Conservation (phyloP, 495 filamentous ascomycete genomes). For the Clohesyomyces aquaticus region DNA sequence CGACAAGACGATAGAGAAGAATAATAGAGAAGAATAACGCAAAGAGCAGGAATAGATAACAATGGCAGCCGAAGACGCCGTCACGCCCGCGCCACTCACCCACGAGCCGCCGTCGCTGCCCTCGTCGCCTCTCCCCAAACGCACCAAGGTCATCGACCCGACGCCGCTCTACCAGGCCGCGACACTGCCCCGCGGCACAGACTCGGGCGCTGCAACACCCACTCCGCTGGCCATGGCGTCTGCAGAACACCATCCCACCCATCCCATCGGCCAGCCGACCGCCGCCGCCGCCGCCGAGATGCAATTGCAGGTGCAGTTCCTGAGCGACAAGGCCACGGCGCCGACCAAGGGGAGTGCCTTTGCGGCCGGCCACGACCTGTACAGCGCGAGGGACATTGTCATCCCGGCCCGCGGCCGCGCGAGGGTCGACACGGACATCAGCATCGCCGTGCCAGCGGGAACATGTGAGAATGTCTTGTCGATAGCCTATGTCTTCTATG, state of each 20-base stretch:
- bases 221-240: constrained; percentile 31
- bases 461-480: constrained; percentile 66
- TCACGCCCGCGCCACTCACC: constrained; percentile 34
- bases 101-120: constrained; percentile 63
- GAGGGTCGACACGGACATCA: constrained; percentile 86
- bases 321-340: constrained; percentile 69
- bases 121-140: constrained; percentile 67
- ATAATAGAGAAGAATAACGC: no score
- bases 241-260: constrained; percentile 24
- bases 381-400: constrained; percentile 68
- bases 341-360: constrained; percentile 88
- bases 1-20: no score
- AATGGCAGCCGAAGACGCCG: constrained; percentile 24
- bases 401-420: constrained; percentile 83
- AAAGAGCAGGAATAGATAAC: no score
- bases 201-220: constrained; percentile 39
- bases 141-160: constrained; percentile 55
- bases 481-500: not conserved
- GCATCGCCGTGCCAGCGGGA: constrained; percentile 82
- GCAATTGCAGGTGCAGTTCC: constrained; percentile 81
- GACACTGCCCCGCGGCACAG: constrained; percentile 20
- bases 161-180: constrained; percentile 15
- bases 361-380: constrained; percentile 92
- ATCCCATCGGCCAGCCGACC: constrained; percentile 35
- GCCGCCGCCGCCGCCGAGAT: constrained; percentile 49